A percentile compares a stretch with the other conserved stretches of the same genome.
phyloP scores from a whole-genome alignment of 78 protist genomes.

The Dictyostelium capitatum region DNA sequence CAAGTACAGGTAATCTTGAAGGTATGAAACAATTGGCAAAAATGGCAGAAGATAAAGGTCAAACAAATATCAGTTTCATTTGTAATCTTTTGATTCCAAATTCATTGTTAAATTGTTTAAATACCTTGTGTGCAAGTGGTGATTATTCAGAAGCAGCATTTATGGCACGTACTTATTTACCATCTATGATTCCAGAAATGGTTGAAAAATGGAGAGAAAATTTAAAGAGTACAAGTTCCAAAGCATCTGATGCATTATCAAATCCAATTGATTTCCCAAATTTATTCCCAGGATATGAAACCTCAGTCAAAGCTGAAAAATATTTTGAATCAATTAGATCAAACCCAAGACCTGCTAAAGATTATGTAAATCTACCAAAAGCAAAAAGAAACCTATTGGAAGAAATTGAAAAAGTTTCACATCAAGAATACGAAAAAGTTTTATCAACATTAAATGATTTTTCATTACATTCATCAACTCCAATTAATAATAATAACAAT shows the following conservation, averaged over 20 bases:
- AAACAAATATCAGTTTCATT: slow-evolving; percentile 86
- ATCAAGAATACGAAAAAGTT: slow-evolving; percentile 9
- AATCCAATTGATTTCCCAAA: slow-evolving; percentile 82
- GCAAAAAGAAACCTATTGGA: slow-evolving; percentile 14
- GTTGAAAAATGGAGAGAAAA: slow-evolving; percentile 72
- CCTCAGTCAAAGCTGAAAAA: slow-evolving; percentile 39
- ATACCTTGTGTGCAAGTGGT: slow-evolving; percentile 80
- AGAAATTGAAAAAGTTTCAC: neutral
- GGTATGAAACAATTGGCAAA: slow-evolving; percentile 61
- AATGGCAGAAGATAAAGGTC: slow-evolving; percentile 63
- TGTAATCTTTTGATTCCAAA: slow-evolving; percentile 60
- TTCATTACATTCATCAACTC: neutral
- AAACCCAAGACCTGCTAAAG: neutral
- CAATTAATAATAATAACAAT: too few relatives aligned
- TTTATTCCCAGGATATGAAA: slow-evolving; percentile 79
- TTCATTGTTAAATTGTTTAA: slow-evolving; percentile 83
- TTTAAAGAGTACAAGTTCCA: slow-evolving; percentile 46
- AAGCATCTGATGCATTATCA: slow-evolving; percentile 79
- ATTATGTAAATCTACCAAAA: slow-evolving; percentile 6
- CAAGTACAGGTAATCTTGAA: slow-evolving; percentile 75
- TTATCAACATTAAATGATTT: neutral
- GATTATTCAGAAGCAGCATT: slow-evolving; percentile 96
- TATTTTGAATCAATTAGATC: slow-evolving; percentile 7
- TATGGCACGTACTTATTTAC: slow-evolving; percentile 95
- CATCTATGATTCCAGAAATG: slow-evolving; percentile 53